Conservation (phyloP, 2,329 filamentous ascomycete species). For the Talaromyces sp. region DNA sequence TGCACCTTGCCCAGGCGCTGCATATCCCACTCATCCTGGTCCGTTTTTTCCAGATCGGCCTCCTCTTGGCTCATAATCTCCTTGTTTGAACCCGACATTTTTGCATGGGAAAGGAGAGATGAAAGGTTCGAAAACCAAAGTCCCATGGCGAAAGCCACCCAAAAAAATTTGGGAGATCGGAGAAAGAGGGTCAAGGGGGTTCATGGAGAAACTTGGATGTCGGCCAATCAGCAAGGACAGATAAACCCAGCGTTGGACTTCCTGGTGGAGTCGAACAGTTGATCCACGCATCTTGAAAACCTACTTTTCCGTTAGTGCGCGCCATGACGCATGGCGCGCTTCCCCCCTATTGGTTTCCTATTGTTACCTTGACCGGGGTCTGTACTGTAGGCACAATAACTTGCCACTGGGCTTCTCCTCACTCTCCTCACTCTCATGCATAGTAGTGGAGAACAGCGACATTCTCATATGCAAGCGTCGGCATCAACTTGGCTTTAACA, state of each 20-base stretch:
- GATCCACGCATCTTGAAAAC: not conserved
- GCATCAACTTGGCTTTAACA: no score
- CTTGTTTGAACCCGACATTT: constrained; percentile 18
- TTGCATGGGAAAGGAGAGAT: not conserved
- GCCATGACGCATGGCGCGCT: not conserved
- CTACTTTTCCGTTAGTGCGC: constrained; percentile 1
- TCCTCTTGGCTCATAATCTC: constrained; percentile 20
- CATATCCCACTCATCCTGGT: constrained; percentile 45
- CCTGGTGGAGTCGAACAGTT: not conserved
- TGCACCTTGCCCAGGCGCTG: constrained; percentile 54
- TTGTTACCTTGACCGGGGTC: not conserved
- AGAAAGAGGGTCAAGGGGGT: not conserved
- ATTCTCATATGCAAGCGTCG: no score
- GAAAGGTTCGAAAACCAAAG: not conserved
- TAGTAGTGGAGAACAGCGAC: no score
- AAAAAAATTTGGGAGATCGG: constrained; percentile 9
- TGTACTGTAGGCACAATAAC: not conserved
- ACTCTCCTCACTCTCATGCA: not conserved
- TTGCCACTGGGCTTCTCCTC: not conserved
- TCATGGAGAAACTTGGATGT: not conserved
- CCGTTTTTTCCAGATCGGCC: constrained; percentile 14
- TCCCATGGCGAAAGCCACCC: not conserved
- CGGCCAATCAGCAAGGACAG: not conserved
- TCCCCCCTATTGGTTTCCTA: not conserved
- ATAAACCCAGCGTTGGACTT: not conserved